Evolutionary conservation across 2,329 filamentous ascomycete species (phyloP), one percentile per base, ranked within the genome.

Genomic region (Alternaria rosae): DNA sequence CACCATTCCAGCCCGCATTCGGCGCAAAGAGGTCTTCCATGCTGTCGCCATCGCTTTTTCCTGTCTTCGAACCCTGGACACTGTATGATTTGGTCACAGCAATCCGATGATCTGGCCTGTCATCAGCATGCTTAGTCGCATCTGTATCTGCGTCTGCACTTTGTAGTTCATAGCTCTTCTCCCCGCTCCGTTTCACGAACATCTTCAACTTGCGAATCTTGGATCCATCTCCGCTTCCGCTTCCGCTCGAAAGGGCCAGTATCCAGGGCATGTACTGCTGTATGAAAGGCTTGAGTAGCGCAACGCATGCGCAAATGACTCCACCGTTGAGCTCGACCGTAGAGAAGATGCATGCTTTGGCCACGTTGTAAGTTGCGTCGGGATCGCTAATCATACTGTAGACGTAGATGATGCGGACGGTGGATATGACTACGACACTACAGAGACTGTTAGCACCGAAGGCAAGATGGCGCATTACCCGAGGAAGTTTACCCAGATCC

Each of bases 331-430:
- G 50, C 32, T 70, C 68, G 26, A 69, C 60, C 11, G 55, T 59
- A 3, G 67, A 69, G 59, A 65, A 70, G 13, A 70, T 62, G 26
- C 63, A 68, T 23, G 68, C 63, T 35, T 61, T 57, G 41, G 63
- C 67, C 51, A 70, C 59, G 42, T 70, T 61, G 57, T 67, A 71
- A 28, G 69, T 70, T 10, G 54, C 53, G 42, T 71, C 69, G 21
- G 64, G 59, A 20, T 71, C 53, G 47, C 59, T 64, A 42, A 69
- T 61, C 35, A 62, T 52, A 12, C 63, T 59, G 50, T 69, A 67
- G 9, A 70, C 65, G 48, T 67, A 71, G 21, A 69, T 65, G 48
- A 71, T 71, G 38, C 67, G 65, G 12, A 70, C 66, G 30, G 64
- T 70, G 15, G 63, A 70, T 32, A 61, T 66, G 21, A 69, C 57